A percentile compares a stretch with the other conserved stretches of the same genome.
Evolutionary conservation across 805 yeast species (phyloP).

Genomic region (Candida chilensis): DNA sequence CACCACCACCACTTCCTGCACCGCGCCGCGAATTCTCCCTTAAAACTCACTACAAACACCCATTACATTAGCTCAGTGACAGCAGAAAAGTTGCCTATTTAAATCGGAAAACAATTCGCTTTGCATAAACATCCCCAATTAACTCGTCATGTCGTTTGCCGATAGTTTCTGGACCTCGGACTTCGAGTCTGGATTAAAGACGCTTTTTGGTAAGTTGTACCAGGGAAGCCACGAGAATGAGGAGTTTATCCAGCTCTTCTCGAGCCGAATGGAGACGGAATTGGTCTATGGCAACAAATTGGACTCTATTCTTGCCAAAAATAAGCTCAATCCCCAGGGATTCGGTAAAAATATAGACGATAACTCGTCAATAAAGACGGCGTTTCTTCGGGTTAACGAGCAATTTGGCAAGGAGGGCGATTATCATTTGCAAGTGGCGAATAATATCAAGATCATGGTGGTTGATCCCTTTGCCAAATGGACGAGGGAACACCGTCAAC

Average conservation of each 20-base stretch:
- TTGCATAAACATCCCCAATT: too few species aligned
- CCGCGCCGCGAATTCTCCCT: too few species aligned
- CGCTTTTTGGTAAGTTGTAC: slow-evolving; percentile 41
- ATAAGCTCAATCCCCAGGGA: slow-evolving; percentile 27
- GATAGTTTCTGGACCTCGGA: slow-evolving; percentile 75
- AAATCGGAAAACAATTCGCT: too few species aligned
- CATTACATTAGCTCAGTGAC: too few species aligned
- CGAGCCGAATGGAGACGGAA: slow-evolving; percentile 67
- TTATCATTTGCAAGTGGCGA: slow-evolving; percentile 52
- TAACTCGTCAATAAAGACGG: slow-evolving; percentile 51
- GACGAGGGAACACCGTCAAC: slow-evolving; percentile 62
- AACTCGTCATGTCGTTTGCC: slow-evolving; percentile 63
- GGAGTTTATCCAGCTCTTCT: slow-evolving; percentile 56
- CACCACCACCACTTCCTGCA: too few species aligned
- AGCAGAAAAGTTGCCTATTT: too few species aligned
- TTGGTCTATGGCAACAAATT: slow-evolving; percentile 53
- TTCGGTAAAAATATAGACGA: slow-evolving; percentile 42
- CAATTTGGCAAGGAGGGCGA: slow-evolving; percentile 52
- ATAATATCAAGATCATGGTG: slow-evolving; percentile 50
- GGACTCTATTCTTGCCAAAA: slow-evolving; percentile 21
- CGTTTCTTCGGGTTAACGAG: slow-evolving; percentile 46
- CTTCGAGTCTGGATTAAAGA: slow-evolving; percentile 42
- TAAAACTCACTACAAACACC: too few species aligned
- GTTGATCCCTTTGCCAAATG: slow-evolving; percentile 65
- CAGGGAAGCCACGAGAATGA: slow-evolving; percentile 66